Evolutionary conservation across 495 filamentous ascomycete species (phyloP).

Genomic region (Aspergillus conjunctus): DNA sequence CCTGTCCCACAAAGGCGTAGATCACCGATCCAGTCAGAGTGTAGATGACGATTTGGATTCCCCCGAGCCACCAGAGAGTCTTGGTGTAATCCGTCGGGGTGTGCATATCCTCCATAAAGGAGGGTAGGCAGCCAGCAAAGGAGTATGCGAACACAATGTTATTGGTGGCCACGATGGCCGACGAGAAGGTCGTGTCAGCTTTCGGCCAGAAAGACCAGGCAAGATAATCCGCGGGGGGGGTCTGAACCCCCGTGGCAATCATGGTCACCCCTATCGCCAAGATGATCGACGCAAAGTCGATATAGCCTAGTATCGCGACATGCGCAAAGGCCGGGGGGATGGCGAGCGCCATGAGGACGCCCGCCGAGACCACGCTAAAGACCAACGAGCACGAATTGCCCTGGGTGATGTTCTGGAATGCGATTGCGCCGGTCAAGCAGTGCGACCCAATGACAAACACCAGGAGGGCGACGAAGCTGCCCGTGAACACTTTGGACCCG

Average conservation of each 20-base stretch:
- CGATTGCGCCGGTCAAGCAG: constrained; percentile 68
- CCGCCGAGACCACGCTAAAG: constrained; percentile 61
- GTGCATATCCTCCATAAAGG: constrained; percentile 75
- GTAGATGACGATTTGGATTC: constrained; percentile 65
- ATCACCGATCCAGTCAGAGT: constrained; percentile 65
- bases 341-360: constrained; percentile 60
- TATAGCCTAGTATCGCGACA: constrained; percentile 60
- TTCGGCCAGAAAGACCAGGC: constrained; percentile 42
- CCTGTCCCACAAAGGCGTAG: constrained; percentile 65
- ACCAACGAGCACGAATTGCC: constrained; percentile 62
- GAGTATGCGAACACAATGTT: constrained; percentile 71
- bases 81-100: constrained; percentile 63
- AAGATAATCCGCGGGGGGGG: constrained; percentile 23
- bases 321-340: constrained; percentile 56
- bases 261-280: constrained; percentile 68
- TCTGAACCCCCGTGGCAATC: constrained; percentile 58
- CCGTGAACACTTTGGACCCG: constrained; percentile 60
- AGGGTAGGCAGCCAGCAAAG: constrained; percentile 68
- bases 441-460: constrained; percentile 72
- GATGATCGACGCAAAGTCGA: constrained; percentile 64
- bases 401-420: constrained; percentile 61
- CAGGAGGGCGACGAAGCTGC: constrained; percentile 61
- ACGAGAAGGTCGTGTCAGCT: constrained; percentile 34
- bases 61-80: constrained; percentile 59
- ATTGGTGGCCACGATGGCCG: constrained; percentile 58